A percentile compares a stretch with the other conserved stretches of the same genome.
Conservation (phyloP, 176 grass and related monocot species). For the Neostapfia colusana region DNA sequence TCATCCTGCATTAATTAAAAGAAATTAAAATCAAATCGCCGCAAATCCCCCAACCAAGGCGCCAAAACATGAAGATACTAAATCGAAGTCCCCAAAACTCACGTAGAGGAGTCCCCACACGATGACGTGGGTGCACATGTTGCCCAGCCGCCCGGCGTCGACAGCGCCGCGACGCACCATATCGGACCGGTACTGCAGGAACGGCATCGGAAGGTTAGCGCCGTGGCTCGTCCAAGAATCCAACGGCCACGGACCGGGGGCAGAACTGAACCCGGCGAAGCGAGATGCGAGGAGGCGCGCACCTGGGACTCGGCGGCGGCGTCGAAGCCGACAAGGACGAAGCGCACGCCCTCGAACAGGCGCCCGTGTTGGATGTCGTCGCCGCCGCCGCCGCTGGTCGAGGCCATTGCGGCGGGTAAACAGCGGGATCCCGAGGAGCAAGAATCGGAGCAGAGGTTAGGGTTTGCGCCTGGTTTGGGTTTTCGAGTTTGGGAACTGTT, state of each 20-base stretch:
- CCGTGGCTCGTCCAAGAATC: not conserved
- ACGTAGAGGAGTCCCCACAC: slow-evolving; percentile 67
- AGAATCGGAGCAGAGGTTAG: slow-evolving; percentile 26
- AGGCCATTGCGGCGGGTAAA: slow-evolving; percentile 40
- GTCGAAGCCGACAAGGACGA: slow-evolving; percentile 78
- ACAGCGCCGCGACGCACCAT: slow-evolving; percentile 60
- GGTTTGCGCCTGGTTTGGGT: not conserved
- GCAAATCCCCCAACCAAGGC: not conserved
- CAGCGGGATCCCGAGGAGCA: not conserved
- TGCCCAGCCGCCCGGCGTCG: slow-evolving; percentile 52
- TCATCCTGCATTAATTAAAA: slow-evolving; percentile 52
- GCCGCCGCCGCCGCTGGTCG: slow-evolving; percentile 34
- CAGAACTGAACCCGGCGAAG: not conserved
- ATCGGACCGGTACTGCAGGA: slow-evolving; percentile 69
- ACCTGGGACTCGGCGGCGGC: slow-evolving; percentile 66
- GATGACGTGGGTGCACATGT: slow-evolving; percentile 69
- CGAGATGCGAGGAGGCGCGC: not conserved
- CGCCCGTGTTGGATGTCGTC: slow-evolving; percentile 14
- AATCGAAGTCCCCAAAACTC: slow-evolving; percentile 42
- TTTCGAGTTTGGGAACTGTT: not conserved
- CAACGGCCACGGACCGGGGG: not conserved
- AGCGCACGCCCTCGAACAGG: slow-evolving; percentile 74
- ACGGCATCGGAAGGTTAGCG: not conserved
- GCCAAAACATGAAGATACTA: not conserved
- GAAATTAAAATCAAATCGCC: not conserved